Evolutionary conservation across 768 basidiomycete genomes (phyloP).

Genomic region (Filobasidium floriforme): DNA sequence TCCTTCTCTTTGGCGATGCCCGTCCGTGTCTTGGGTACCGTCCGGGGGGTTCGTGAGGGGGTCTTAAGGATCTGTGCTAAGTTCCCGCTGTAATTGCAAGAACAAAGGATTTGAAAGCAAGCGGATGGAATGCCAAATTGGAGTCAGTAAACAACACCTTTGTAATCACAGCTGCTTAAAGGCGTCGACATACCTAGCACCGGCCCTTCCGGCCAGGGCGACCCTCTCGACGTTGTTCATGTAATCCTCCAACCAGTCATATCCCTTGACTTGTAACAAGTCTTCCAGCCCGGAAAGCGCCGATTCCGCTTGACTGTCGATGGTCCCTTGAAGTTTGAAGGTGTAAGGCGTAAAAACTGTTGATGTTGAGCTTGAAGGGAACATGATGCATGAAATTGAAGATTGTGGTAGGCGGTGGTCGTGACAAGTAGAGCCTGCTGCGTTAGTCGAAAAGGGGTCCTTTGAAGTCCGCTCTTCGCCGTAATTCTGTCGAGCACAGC

Average conservation of each 20-base stretch:
- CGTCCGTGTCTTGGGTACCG: slow-evolving; percentile 42
- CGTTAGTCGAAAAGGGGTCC: too few species aligned
- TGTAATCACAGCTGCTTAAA: too few species aligned
- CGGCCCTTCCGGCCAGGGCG: slow-evolving; percentile 14
- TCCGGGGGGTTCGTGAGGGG: slow-evolving; percentile 30
- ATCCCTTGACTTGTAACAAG: slow-evolving; percentile 36
- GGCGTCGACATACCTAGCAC: slow-evolving; percentile 16
- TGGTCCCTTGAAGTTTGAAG: slow-evolving; percentile 28
- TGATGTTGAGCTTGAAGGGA: not conserved
- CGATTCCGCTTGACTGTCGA: slow-evolving; percentile 28
- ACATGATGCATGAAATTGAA: slow-evolving; percentile 7
- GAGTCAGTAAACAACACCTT: too few species aligned
- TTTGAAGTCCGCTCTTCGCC: too few species aligned
- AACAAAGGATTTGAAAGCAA: not conserved
- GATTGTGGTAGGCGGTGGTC: too few species aligned
- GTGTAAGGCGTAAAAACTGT: slow-evolving; percentile 23
- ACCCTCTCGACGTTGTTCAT: slow-evolving; percentile 33
- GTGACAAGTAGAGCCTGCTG: too few species aligned
- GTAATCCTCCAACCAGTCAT: slow-evolving; percentile 42
- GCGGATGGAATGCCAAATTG: slow-evolving; percentile 5
- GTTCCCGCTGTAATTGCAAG: slow-evolving; percentile 1
- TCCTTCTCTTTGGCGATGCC: slow-evolving; percentile 33
- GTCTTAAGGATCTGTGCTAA: slow-evolving; percentile 41
- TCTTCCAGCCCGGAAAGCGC: slow-evolving; percentile 31
- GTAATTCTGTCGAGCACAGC: too few species aligned